phyloP scores from a whole-genome alignment of 2,329 filamentous ascomycete genomes.

The Colletotrichum chlorophyti region DNA sequence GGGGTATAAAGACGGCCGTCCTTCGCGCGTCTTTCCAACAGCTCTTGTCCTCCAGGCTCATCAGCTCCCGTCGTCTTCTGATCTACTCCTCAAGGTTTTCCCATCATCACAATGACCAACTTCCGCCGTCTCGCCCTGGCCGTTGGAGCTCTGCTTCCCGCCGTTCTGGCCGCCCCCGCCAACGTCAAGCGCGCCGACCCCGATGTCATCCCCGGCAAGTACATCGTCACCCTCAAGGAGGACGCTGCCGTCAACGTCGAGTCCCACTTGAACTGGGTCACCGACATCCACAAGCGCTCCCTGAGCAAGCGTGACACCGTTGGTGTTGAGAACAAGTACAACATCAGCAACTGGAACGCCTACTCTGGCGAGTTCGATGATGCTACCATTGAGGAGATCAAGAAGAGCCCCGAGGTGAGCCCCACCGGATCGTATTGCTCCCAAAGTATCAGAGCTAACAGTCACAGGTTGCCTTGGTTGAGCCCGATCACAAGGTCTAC shows the following conservation, averaged over 20 bases:
- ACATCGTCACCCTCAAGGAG: constrained; percentile 54
- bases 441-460: constrained; percentile 1
- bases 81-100: neutral
- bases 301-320: constrained; percentile 37
- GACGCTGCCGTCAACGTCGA: constrained; percentile 37
- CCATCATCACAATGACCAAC: constrained; percentile 35
- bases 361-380: constrained; percentile 52
- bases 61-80: neutral
- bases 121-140: constrained; percentile 38
- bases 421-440: constrained; percentile 33
- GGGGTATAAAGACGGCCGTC: constrained; percentile 15
- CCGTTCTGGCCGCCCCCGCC: constrained; percentile 29
- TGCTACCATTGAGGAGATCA: constrained; percentile 47
- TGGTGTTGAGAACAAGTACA: constrained; percentile 25
- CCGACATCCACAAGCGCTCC: constrained; percentile 39
- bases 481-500: constrained; percentile 38
- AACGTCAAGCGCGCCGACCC: constrained; percentile 39
- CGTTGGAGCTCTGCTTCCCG: constrained; percentile 41
- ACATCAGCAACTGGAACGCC: constrained; percentile 45
- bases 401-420: constrained; percentile 47
- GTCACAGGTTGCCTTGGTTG: constrained; percentile 42
- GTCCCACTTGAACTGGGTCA: constrained; percentile 38
- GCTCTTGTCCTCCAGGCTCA: neutral
- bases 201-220: constrained; percentile 45
- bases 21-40: neutral